Evolutionary conservation across 192 early-diverging fungal species (phyloP).

Genomic region (Backusella liffmaniae): DNA sequence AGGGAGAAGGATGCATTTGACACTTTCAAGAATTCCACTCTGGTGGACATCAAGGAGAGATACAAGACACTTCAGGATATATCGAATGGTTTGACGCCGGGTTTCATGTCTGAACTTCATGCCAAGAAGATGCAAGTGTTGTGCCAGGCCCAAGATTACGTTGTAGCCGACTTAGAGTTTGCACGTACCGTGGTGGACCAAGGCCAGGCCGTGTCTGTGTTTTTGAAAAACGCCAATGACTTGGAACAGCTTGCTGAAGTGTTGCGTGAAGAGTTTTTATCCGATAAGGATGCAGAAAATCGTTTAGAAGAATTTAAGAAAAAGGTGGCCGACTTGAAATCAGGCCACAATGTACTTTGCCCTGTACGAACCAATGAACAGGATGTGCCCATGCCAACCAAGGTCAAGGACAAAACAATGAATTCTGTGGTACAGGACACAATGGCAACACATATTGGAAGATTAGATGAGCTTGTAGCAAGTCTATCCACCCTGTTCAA

Average conservation of each 20-base stretch:
- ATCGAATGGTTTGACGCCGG: neutral
- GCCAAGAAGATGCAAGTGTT: conserved; percentile 12
- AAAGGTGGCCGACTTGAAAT: neutral
- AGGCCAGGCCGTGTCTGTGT: conserved; percentile 2
- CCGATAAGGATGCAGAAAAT: neutral
- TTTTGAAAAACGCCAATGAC: neutral
- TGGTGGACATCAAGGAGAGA: neutral
- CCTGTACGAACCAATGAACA: conserved; percentile 4
- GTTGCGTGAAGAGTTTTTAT: conserved; percentile 12
- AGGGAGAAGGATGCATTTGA: neutral
- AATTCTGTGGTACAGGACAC: conserved; percentile 9
- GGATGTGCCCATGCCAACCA: conserved; percentile 1
- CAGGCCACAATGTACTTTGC: neutral
- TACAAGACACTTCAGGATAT: neutral
- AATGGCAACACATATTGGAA: neutral
- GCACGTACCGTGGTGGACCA: conserved; percentile 13
- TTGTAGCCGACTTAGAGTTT: neutral
- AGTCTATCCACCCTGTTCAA: conserved; percentile 8
- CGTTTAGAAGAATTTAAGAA: neutral
- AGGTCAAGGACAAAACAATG: conserved; percentile 18
- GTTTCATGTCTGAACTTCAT: conserved; percentile 13
- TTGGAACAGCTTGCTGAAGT: conserved; percentile 13
- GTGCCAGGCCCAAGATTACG: neutral
- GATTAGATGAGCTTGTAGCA: conserved; percentile 9
- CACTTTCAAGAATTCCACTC: neutral